Base-by-base conservation (phyloP, 306 rosid genomes). In the Citrullus mucosospermus region DNA sequence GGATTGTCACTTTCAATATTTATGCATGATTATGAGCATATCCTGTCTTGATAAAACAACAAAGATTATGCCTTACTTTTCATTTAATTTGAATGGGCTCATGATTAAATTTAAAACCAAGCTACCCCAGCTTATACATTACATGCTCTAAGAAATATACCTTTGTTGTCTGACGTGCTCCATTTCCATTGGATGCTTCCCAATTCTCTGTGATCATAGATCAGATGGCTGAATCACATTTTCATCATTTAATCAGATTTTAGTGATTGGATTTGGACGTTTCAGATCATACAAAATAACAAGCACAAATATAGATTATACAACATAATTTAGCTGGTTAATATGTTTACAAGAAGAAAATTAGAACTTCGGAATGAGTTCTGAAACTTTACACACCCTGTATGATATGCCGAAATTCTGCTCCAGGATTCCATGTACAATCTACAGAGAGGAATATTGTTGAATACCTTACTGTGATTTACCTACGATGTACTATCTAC, bases 161-260 rank as follows among this genome's bases (percentile, higher is more conserved):
- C 84, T 86, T 85, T 83, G 81, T 72, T 90, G 92, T 89, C 96
- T 82, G 97, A 92, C 97, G 87, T 90, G 91, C 97, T 83, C 86
- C 80, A 9, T 74, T 74, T 74, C 50, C 62, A 74, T 74, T 74
- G 76, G 76, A 70, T 46, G 76, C 58, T 46, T 70, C 22, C 57
- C 57, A 70, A 44, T 46, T 70, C 76, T 70, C 39, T 70, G 76
- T 44, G 76, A 46, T 70, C 54, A n/a, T 68, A 41, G 34, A 68
- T 41, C 34, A 41, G 17, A 68, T 39, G 59, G 59, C 61, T 74
- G 50, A 53, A 74, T 74, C 50, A 54, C 78, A 74, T 53, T 53
- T 74, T 34, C 62, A 53, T 74, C 78, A 74, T 74, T 74, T 54
- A 53, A 34, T 53, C 59, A 74, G 50, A 74, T 36, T 74, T 51